Base-by-base conservation (phyloP, 164 flowering plant genomes). In the Nelumbo lutea region DNA sequence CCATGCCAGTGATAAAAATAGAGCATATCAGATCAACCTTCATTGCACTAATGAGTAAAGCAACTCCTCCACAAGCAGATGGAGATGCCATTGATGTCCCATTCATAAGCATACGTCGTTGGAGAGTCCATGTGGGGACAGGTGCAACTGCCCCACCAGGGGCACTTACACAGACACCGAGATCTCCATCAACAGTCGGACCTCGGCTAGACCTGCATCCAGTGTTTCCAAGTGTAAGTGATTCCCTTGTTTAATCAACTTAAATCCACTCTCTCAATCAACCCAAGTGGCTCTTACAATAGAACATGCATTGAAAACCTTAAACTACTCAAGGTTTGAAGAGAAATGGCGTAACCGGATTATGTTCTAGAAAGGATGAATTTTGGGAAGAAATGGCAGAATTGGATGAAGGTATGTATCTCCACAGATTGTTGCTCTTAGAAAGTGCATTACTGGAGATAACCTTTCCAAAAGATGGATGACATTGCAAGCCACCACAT, bases 31-130 rank as follows among this genome's bases (percentile, higher is more conserved):
- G 4, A 65, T 51, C 14, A 61, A 91, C 97, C 97, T 91, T 91
- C 92, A 91, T 86, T 42, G 88, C 97, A 71, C 92, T 91, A 27
- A 91, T 55, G 45, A 95, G 73, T 76, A 95, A 81, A 46, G 99
- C 99, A 76, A 89, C 78, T 62, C 96, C 99, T n/a, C 99, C 99
- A 90, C 96, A 92, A 76, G 99, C 99, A 71, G 88, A 95, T 60
- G 99, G 99, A 79, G 99, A 95, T 70, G 99, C 84, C 99, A 95
- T 95, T 65, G 99, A 95, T 53, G 99, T 95, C 77, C 99, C 99
- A 85, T 95, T 95, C 99, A 95, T 95, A 69, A 95, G 90, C 99
- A 88, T 90, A 39, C 99, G 99, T 10, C 84, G 69, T 74, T 95
- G 97, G 71, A 95, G 90, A 67, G 99, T 95, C 99, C 97, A 95